Conservation (phyloP, 192 early-diverging fungal species). For the Spizellomyces sp. region DNA sequence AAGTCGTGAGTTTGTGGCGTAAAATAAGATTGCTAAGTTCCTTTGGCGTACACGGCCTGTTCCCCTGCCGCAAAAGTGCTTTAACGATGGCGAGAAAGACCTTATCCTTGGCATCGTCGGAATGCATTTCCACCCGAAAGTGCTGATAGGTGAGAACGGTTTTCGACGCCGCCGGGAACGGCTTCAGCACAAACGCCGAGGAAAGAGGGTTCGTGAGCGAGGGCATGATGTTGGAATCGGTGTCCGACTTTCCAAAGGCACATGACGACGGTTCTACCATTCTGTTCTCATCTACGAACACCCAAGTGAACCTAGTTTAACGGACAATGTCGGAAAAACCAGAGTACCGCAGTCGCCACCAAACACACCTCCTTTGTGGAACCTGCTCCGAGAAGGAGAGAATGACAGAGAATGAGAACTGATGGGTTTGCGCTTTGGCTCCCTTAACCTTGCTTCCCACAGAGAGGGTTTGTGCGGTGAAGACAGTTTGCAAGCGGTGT, state of each 20-base stretch:
- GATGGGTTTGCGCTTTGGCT: no score
- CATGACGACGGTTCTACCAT: no score
- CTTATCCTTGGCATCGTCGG: slow-evolving; percentile 26
- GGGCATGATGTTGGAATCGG: neutral
- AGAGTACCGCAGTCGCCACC: no score
- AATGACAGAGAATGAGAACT: no score
- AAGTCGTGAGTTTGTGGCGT: slow-evolving; percentile 72
- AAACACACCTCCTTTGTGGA: no score
- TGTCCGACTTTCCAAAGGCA: neutral
- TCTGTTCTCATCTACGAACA: no score
- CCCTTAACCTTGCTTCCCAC: no score
- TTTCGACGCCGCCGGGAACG: slow-evolving; percentile 4
- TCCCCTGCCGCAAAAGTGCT: slow-evolving; percentile 72
- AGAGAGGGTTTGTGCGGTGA: no score
- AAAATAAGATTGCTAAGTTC: slow-evolving; percentile 79
- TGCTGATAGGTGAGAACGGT: slow-evolving; percentile 16
- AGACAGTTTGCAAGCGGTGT: no score
- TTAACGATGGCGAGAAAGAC: slow-evolving; percentile 59
- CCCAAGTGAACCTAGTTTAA: no score
- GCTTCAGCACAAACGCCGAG: slow-evolving; percentile 14
- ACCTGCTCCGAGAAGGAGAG: no score
- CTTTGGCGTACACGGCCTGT: slow-evolving; percentile 80
- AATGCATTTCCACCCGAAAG: slow-evolving; percentile 21
- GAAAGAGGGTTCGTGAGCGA: neutral
- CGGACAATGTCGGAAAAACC: no score